These are phyloP conservation scores for Globisporangium alternatum DNA, from an alignment of 352 stramenopile species.

Conservation along the genomic window DNA sequence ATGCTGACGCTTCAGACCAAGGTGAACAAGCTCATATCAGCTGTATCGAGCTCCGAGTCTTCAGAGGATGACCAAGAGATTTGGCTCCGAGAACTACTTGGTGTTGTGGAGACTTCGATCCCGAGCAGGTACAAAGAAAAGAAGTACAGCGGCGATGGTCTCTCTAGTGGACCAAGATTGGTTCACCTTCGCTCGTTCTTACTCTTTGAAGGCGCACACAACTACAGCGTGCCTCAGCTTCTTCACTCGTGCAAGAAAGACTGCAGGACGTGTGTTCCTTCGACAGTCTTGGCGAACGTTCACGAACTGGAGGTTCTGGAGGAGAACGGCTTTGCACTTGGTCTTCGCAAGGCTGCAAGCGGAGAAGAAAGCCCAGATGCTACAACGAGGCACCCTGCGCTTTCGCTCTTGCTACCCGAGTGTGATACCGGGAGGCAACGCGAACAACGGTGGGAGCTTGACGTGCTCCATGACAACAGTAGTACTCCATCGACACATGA, in stretches of 20 bases:
- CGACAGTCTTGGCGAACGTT: not conserved
- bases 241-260: conserved; percentile 5
- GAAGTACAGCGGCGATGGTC: not conserved
- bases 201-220: not conserved
- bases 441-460: not conserved
- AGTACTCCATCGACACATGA: not conserved
- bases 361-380: not conserved
- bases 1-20: not conserved
- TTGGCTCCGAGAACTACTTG: not conserved
- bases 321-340: conserved; percentile 1
- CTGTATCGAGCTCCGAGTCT: not conserved
- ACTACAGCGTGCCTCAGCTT: not conserved
- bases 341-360: not conserved
- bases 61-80: not conserved
- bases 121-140: not conserved
- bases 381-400: not conserved
- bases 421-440: not conserved
- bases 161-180: not conserved
- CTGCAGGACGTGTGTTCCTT: not conserved
- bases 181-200: conserved; percentile 5
- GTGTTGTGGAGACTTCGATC: not conserved
- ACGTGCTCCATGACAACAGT: not conserved
- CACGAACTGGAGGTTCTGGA: conserved; percentile 1
- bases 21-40: not conserved
- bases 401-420: not conserved